These are phyloP conservation scores for Neonectria neomacrospora DNA, from an alignment of 2,329 filamentous ascomycete species.

Conservation along the genomic window DNA sequence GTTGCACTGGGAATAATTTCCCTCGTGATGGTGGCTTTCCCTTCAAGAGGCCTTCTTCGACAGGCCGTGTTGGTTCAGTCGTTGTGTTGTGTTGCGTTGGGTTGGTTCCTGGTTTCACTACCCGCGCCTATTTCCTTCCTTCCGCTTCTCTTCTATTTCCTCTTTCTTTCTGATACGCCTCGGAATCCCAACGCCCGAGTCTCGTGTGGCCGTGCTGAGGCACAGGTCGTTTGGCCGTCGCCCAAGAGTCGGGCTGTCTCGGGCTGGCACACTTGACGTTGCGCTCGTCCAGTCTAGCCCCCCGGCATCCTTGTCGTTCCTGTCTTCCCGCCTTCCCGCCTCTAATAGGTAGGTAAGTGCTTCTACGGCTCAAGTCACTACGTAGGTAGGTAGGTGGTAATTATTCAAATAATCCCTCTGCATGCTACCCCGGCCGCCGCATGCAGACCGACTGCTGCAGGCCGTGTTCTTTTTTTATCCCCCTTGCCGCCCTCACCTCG, in stretches of 20 bases:
- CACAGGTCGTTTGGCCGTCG: conserved; percentile 11
- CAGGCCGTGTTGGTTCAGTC: background rate
- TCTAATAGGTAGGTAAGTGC: background rate
- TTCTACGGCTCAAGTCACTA: too few relatives aligned
- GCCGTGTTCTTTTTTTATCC: conserved; percentile 9
- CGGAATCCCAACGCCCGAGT: conserved; percentile 7
- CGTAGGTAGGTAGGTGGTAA: too few relatives aligned
- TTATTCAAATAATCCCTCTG: background rate
- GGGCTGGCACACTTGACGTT: conserved; percentile 8
- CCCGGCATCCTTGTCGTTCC: background rate
- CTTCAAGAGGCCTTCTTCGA: too few relatives aligned
- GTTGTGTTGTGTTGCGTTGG: background rate
- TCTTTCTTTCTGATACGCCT: too few relatives aligned
- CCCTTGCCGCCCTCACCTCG: background rate
- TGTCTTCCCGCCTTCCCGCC: background rate
- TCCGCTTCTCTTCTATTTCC: background rate
- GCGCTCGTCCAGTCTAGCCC: background rate
- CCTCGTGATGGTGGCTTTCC: too few relatives aligned
- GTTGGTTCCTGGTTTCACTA: background rate
- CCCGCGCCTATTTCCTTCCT: background rate
- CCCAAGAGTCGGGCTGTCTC: background rate
- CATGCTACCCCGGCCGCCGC: too few relatives aligned
- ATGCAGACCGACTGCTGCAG: background rate
- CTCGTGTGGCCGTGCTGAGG: conserved; percentile 18
- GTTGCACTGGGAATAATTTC: too few relatives aligned